Conservation (phyloP, 208 protist species). For the Trypanosoma cruzi region DNA sequence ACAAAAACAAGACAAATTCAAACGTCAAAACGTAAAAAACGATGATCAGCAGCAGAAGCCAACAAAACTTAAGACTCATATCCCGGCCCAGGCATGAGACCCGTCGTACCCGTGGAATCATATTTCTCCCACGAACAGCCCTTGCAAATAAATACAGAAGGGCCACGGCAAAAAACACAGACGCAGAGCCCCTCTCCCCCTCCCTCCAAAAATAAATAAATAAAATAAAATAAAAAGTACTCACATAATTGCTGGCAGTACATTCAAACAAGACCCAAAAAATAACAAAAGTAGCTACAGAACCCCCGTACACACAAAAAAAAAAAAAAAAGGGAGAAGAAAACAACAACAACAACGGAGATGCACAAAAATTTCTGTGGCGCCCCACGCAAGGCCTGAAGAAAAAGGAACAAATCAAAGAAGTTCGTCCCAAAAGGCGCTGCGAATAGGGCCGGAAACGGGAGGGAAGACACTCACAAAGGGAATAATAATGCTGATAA, state of each 20-base stretch:
- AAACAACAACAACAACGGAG: neutral
- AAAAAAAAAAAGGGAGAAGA: neutral
- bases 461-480: too few species aligned
- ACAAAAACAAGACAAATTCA: neutral
- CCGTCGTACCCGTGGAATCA: neutral
- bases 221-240: neutral
- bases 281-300: too few species aligned
- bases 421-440: too few species aligned
- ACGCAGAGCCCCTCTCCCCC: too few species aligned
- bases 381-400: neutral
- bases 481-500: too few species aligned
- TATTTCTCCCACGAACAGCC: neutral
- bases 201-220: too few species aligned
- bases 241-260: neutral
- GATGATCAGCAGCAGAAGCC: neutral
- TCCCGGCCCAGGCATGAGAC: neutral
- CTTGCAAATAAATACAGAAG: neutral
- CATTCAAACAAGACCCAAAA: neutral
- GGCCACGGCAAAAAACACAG: neutral
- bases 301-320: neutral
- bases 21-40: neutral
- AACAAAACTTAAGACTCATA: neutral
- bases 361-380: neutral
- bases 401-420: neutral
- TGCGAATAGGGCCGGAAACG: too few species aligned